A percentile compares a stretch with the other conserved stretches of the same genome.
phyloP scores from a whole-genome alignment of 768 basidiomycete species.

The Xerocomellus chrysenteron region DNA sequence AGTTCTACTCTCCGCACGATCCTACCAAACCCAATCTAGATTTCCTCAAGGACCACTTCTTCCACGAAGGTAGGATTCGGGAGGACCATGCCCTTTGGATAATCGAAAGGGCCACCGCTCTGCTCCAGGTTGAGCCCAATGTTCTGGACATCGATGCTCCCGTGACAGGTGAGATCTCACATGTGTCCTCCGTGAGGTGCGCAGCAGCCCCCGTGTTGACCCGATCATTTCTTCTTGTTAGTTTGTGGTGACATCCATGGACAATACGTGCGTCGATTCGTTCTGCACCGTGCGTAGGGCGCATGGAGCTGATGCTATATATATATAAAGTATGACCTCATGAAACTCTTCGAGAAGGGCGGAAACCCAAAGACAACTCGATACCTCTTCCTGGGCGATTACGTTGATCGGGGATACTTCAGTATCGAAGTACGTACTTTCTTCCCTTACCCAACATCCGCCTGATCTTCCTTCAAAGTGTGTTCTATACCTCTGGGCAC shows the following conservation, averaged over 20 bases:
- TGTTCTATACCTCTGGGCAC: conserved; percentile 59
- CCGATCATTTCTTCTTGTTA: conserved; percentile 2
- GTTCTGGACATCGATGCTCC: conserved; percentile 70
- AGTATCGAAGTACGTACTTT: conserved; percentile 57
- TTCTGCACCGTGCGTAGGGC: neutral
- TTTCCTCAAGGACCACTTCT: conserved; percentile 76
- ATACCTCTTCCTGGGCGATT: conserved; percentile 74
- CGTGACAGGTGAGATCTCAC: conserved; percentile 53
- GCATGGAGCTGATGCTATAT: conserved; percentile 7
- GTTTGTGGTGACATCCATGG: conserved; percentile 24
- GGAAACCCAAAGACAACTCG: conserved; percentile 72
- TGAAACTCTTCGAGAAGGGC: conserved; percentile 79
- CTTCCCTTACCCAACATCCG: neutral
- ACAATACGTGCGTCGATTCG: conserved; percentile 26
- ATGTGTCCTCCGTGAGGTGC: neutral
- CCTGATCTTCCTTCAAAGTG: conserved; percentile 35
- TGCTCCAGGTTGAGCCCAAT: conserved; percentile 61
- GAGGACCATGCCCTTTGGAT: conserved; percentile 71
- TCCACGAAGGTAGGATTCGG: conserved; percentile 62
- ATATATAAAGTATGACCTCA: conserved; percentile 63
- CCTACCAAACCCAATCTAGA: conserved; percentile 67
- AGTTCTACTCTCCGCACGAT: conserved; percentile 71
- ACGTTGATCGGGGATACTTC: conserved; percentile 75
- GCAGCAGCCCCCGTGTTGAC: conserved; percentile 22
- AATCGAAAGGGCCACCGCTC: conserved; percentile 54